Base-by-base conservation (phyloP, 129 eudicot species). In the Flaveria ramosissima region DNA sequence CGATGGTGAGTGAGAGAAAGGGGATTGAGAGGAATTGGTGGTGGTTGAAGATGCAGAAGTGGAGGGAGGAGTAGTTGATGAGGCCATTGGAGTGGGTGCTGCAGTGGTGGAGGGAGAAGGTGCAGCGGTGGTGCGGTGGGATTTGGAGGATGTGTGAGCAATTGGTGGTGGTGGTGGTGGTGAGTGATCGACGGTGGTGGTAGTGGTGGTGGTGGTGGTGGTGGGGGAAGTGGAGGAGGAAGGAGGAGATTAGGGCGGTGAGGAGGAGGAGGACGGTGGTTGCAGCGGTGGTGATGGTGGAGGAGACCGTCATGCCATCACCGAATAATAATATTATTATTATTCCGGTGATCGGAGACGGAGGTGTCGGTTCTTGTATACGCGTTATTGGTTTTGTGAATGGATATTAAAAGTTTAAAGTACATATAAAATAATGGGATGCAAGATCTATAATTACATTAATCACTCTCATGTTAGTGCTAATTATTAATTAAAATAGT, bases 11-110 rank as follows among this genome's bases (percentile, higher is more conserved):
- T 4, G 84, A n/a, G 45, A 94, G 83, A 36, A 87, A 87, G 2
- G 97, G 89, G 65, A 94, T 67, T 8, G 96, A 85, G 80, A 86
- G 79, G 26, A 17, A 65, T 7, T 86, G 87, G 87, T 51, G 85
- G 70, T 77, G 63, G n/a, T 68, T 42, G 72, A 93, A 90, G 70
- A 75, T 56, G 61, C 98, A 92, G 79, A 52, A 83, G 57, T 90
- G 95, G 55, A 88, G 70, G 23, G 90, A 86, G 81, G 73, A 77
- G 88, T 93, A 93, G 78, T 88, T 87, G 60, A 90, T 23, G 51
- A 92, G 47, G 80, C 91, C 91, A 57, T 81, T 76, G 81, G 82
- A 43, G 65, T 76, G 70, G 61, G 63, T n/a, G 76, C 71, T 46
- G 71, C 63, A 56, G 82, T 42, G 89, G 71, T 20, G 26, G 62